Percentiles rank a stretch among this genome's conserved stretches.
Evolutionary conservation across 176 grass and related monocot genomes (phyloP).

Genomic region (Bromus sterilis): DNA sequence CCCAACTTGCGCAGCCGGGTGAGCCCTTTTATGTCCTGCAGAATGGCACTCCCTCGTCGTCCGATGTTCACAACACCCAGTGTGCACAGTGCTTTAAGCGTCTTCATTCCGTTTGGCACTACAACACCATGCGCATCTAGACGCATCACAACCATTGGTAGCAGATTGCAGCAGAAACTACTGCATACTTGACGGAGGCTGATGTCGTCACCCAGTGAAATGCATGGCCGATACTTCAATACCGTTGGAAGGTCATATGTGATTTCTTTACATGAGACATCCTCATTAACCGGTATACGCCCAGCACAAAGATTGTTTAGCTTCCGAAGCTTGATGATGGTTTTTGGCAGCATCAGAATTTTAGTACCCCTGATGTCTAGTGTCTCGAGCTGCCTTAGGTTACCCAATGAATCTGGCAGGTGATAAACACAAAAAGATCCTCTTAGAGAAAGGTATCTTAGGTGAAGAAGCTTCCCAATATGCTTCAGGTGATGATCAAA

Average conservation of each 20-base stretch:
- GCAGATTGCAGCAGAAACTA: background rate
- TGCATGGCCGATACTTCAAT: too few relatives aligned
- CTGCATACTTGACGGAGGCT: background rate
- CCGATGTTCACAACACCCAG: background rate
- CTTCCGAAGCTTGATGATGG: too few relatives aligned
- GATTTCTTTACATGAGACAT: background rate
- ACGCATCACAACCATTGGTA: background rate
- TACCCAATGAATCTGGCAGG: too few relatives aligned
- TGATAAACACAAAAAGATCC: too few relatives aligned
- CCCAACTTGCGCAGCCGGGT: background rate
- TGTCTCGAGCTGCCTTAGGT: too few relatives aligned
- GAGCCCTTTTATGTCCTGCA: background rate
- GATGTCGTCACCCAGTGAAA: too few relatives aligned
- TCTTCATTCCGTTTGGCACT: background rate
- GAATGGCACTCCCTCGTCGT: fast-evolving
- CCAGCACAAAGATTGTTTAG: background rate
- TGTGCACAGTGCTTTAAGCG: background rate
- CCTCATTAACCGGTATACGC: fast-evolving
- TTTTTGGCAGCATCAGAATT: too few relatives aligned
- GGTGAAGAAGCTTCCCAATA: too few relatives aligned
- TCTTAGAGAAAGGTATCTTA: too few relatives aligned
- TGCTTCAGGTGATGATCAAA: too few relatives aligned
- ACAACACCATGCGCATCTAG: background rate
- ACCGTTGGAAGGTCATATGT: too few relatives aligned
- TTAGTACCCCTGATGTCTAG: too few relatives aligned